Evolutionary conservation across 2,329 filamentous ascomycete genomes (phyloP), one percentile per base, ranked within the genome.

Genomic region (Penicillium sp.): DNA sequence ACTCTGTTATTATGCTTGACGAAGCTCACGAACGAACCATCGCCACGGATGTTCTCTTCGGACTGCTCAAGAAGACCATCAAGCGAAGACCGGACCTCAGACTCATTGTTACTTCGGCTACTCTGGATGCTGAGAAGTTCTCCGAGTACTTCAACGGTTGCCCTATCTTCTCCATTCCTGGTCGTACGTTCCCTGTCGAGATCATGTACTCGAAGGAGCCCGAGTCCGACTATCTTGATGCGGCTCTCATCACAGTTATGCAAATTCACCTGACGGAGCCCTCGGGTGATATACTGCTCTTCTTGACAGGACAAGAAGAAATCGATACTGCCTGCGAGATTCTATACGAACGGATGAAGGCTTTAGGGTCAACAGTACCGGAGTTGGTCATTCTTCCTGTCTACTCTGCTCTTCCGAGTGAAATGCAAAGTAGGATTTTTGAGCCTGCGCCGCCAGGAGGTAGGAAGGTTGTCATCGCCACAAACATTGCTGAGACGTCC

Each of bases 1-100:
- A 98, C 65, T 95, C 89, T 1, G 88, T 93, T 53, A 96, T 98
- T 63, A 98, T 98, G 84, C 78, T 98, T 60, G 93, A 98, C 67
- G 93, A 98, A 66, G 93, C 93, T 3, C 93, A 98, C 81, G 93
- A 98, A 68, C 83, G 93, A 52, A 98, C 93, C 0, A 95, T 98
- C 60, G 82, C 91, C 0, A 98, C 93, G 0, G 93, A 98, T 70
- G 88, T 98, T 3, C 77, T 98, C 2, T 97, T 98, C 66, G 91
- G 88, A 0, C 71, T 98, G 50, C 72, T 98, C 42, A 98, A 98
- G 70, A 95, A 97, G 73, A 91, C 93, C 0, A 69, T 95, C 19
- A 89, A 90, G 67, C 77, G 86, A 56, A 78, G 93, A 43, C 83
- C 86, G 0, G 93, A 98, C 62, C 75, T 98, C 57, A 95, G 95